Evolutionary conservation across 2,329 filamentous ascomycete species (phyloP).

Genomic region (Immersiporthe knoxdaviesiana): DNA sequence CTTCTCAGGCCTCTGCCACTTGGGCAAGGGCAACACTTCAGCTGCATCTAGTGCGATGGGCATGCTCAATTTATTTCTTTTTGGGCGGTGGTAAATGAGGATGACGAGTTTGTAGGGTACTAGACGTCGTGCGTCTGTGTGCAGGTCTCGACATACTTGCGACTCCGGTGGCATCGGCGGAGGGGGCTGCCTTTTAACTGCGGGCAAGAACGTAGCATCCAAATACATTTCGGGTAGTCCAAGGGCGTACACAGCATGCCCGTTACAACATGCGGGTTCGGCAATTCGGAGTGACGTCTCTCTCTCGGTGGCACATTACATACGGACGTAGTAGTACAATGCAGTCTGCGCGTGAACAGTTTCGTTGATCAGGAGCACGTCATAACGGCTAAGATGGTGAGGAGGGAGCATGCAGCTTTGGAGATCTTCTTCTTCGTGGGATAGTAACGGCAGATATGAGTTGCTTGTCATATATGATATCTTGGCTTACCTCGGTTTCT

Average conservation of each 20-base stretch:
- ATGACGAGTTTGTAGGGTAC: background rate
- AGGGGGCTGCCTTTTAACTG: background rate
- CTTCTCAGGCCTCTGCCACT: slow-evolving; percentile 37
- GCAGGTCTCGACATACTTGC: background rate
- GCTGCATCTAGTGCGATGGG: slow-evolving; percentile 22
- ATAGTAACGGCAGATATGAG: background rate
- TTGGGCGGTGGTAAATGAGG: background rate
- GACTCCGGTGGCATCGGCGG: slow-evolving; percentile 8
- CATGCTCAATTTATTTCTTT: slow-evolving; percentile 13
- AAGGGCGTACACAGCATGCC: background rate
- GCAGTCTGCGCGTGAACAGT: background rate
- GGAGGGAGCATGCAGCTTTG: slow-evolving; percentile 10
- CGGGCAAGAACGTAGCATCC: background rate
- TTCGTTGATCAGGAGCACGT: slow-evolving; percentile 21
- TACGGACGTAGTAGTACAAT: too few species aligned
- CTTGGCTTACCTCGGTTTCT: background rate
- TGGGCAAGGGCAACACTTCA: slow-evolving; percentile 30
- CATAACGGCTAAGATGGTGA: slow-evolving; percentile 29
- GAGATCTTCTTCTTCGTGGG: background rate
- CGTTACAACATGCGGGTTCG: background rate
- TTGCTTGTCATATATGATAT: background rate
- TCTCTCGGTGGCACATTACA: slow-evolving; percentile 4
- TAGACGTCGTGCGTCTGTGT: background rate
- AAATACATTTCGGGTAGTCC: background rate
- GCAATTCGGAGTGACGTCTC: slow-evolving; percentile 6